Base-by-base conservation (phyloP, 805 yeast species). In the Metschnikowia santaceciliae region DNA sequence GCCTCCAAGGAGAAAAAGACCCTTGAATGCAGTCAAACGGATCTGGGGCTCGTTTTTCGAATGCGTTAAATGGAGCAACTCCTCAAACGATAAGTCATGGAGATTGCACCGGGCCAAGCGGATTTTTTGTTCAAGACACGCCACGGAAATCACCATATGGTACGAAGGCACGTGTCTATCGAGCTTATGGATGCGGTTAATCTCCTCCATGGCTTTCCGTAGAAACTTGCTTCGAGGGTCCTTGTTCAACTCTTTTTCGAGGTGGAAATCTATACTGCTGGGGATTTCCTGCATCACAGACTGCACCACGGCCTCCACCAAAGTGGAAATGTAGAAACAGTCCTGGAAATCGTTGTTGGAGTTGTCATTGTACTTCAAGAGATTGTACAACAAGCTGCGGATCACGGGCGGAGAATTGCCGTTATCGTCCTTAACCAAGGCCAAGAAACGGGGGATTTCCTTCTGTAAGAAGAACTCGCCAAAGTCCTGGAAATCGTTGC, bases 151-250 rank as follows among this genome's bases (percentile, higher is more conserved):
- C 35, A 76, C 54, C 51, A 77, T 64, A 47, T 82, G 84, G 54
- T 79, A 82, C 0, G 96, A 84, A 1, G 97, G 92, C 6, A 86
- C 75, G 95, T 95, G 90, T 40, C 80, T 83, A 61, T 92, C 98
- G 69, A 94, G 76, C 54, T 90, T 82, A 57, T 83, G 81, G 53
- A 83, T 78, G 52, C 97, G 77, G 49, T 84, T 81, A 42, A 94
- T 72, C 61, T 91, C 97, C 6, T 77, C 75, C 6, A 84, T 47
- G 3, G 68, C 76, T n/a, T 56, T 61, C 10, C 54, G 54, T 8
- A 62, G 53, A 41, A 71, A 69, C 19, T 42, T 47, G n/a, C 39
- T 50, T 5, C 56, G 52, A 10, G 44, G 17, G 5, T 47, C 32
- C 15, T 15, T 32, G 35, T 26, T 20, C 35, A 19, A 26, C 39